Conservation (phyloP, 768 basidiomycete genomes). For the Leccinum subgranulosum region DNA sequence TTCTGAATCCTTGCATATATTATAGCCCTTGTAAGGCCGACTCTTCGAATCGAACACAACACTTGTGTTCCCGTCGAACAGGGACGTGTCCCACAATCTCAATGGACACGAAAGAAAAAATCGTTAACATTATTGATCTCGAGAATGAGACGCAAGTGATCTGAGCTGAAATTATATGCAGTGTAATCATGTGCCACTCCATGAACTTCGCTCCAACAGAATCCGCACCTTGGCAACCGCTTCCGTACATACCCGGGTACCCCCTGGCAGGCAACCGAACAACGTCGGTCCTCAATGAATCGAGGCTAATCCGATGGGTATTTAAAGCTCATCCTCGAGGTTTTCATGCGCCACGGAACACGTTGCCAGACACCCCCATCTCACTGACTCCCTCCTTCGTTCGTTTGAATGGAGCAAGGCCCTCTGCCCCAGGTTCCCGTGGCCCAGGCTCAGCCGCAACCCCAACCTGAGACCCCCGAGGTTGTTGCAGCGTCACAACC, state of each 20-base stretch:
- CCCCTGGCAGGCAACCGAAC: not conserved
- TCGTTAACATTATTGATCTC: too few species aligned
- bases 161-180: too few species aligned
- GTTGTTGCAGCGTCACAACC: not conserved
- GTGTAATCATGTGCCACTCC: too few species aligned
- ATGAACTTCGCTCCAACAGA: too few species aligned
- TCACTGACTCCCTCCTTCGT: not conserved
- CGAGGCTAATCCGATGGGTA: not conserved
- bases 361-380: not conserved
- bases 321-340: not conserved
- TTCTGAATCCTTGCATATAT: not conserved
- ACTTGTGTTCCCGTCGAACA: too few species aligned
- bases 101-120: too few species aligned
- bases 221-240: not conserved
- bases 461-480: not conserved
- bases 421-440: not conserved
- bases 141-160: too few species aligned
- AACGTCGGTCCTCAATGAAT: not conserved
- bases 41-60: not conserved
- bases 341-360: not conserved
- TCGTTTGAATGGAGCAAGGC: not conserved
- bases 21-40: not conserved
- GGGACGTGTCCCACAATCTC: too few species aligned
- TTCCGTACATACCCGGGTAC: not conserved
- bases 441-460: not conserved